Base-by-base conservation (phyloP, 2,329 filamentous ascomycete species). In the Shiraia sp. region DNA sequence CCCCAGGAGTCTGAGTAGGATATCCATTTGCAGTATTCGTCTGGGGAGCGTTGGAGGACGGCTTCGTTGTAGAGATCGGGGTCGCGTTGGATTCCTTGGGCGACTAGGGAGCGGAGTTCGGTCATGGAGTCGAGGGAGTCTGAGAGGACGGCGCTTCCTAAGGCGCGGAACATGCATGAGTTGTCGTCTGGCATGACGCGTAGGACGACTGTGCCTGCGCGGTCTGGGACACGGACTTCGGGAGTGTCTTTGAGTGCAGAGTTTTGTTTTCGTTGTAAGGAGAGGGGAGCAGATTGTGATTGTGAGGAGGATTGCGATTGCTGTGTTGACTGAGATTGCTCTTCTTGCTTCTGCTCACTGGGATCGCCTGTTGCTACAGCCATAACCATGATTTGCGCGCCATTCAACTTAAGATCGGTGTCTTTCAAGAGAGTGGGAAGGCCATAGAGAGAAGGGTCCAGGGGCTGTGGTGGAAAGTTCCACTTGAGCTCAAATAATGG, bases 161-260 rank as follows among this genome's bases (percentile, higher is more conserved):
- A 84, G 0, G 92, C 91, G 19, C 90, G 87, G 70, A 96, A 97
- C 60, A 97, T 83, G 71, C 92, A 97, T 44, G 85, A 90, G 70
- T 96, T 96, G 69, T 97, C 92, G 63, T 96, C 92, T 4, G 91
- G 90, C 92, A 97, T 96, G 36, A 97, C 88, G 10, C 92, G 86
- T 13, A 96, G 79, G 7, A 95, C 87, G 13, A 81, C 68, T 1
- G 76, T 79, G 32, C 80, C 81, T 23, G 72, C 72, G 34, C 80
- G 77, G 19, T 77, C 72, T 6, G 80, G 76, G 0, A 85, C 74
- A 0, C 77, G 71, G 1, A 86, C 69, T 55, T 85, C 81, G 0
- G 83, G 83, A 1, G 82, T 80, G 49, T 87, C 82, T 32, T 75
- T 74, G 28, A 79, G 73, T 16, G 72, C 53, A 4, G 72, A 63